These are phyloP conservation scores for Ustilago lituana DNA, from an alignment of 1,284 basidiomycete genomes.

Conservation along the genomic window DNA sequence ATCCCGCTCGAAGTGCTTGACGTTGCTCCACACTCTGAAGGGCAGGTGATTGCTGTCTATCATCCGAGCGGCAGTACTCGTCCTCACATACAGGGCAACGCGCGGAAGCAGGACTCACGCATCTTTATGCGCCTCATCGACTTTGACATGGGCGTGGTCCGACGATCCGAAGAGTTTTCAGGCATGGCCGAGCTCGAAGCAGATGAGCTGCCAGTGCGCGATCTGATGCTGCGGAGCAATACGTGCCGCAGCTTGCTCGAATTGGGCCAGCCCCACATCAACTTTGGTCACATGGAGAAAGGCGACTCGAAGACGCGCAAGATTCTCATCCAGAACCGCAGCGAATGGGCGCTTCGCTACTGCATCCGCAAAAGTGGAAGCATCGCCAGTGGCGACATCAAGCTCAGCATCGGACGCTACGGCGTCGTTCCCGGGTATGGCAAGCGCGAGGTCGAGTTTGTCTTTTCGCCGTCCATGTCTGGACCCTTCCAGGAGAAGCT, in stretches of 20 bases:
- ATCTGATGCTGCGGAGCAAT: conserved; percentile 70
- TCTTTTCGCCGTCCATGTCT: conserved; percentile 68
- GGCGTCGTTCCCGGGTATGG: conserved; percentile 71
- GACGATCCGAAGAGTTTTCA: conserved; percentile 51
- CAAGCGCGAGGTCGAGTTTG: conserved; percentile 70
- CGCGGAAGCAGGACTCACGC: conserved; percentile 70
- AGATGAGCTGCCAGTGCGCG: conserved; percentile 70
- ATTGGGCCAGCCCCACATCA: conserved; percentile 71
- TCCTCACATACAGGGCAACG: conserved; percentile 69
- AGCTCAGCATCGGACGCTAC: conserved; percentile 70
- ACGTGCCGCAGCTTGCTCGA: conserved; percentile 70
- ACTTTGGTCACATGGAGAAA: conserved; percentile 71
- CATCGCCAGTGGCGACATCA: conserved; percentile 71
- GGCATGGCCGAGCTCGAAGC: conserved; percentile 59
- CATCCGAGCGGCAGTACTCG: conserved; percentile 70
- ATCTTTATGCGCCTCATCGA: conserved; percentile 70
- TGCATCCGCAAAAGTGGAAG: conserved; percentile 71
- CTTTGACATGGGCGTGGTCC: conserved; percentile 67
- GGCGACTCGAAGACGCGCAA: conserved; percentile 70
- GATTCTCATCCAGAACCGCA: conserved; percentile 70
- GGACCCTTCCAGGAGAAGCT: conserved; percentile 70
- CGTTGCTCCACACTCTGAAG: conserved; percentile 65
- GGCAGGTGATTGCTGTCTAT: conserved; percentile 69
- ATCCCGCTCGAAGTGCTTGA: conserved; percentile 67
- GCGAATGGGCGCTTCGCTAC: conserved; percentile 69